Evolutionary conservation across 371 early-diverging fungal genomes (phyloP), one percentile per base, ranked within the genome.

Genomic region (Chytridium lagenaria): DNA sequence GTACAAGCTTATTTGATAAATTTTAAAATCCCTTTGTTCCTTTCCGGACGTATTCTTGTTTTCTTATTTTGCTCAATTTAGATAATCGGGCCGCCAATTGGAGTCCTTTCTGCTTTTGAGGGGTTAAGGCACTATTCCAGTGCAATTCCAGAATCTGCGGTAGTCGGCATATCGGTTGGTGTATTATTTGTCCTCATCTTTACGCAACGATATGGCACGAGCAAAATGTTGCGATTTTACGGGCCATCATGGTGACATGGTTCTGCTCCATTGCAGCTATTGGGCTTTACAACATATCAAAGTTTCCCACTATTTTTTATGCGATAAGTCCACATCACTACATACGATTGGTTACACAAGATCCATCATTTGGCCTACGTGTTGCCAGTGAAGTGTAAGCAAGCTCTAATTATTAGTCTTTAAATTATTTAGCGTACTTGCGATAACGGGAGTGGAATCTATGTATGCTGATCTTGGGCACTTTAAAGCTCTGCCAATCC

Each of bases 391-490:
- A 82, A 57, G 73, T 78, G 82, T 82, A 64, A 68, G 82, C 70
- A 26, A n/a, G 1, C 50, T 55, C 15, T 30, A 31, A 38, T 55
- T 19, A 3, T 37, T 28, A 28, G n/a, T 26, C 19, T 26, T 63
- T 34, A n/a, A n/a, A n/a, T n/a, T 63, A 2, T 26, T 23, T 52
- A 84, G 78, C 30, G 78, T 87, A 12, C 67, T 88, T 15, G 70
- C 87, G 0, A 68, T 89, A 28, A 81, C 85, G 1, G 87, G 88
- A 40, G 85, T 83, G 0, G 90, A 87, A 72, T 84, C 85, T 10
- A 67, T 87, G 65, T 86, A 80, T 68, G 84, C 87, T 36, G 89
- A 88, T 72, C 69, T 87, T 67, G 87, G 87, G 5, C 88, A 86
- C 61, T 89, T 86, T 65, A 78, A 75, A 67, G 72, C 81, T 1